phyloP scores from a whole-genome alignment of 2,329 filamentous ascomycete genomes.

The Colletotrichum sp. region DNA sequence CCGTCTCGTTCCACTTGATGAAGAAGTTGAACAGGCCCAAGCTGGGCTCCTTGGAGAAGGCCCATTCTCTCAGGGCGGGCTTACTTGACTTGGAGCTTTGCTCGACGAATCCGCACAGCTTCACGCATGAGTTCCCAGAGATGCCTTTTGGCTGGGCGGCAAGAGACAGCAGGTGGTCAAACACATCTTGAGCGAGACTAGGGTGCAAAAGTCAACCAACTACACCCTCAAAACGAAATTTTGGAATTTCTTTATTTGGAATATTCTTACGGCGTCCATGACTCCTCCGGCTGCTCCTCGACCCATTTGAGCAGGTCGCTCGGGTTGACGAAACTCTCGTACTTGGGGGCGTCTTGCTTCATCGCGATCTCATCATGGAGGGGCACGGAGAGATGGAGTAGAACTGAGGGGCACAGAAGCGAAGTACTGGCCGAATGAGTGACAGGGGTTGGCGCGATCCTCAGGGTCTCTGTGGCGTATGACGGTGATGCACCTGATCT shows the following conservation, averaged over 20 bases:
- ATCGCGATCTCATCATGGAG: slow-evolving; percentile 15
- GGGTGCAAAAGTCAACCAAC: background rate
- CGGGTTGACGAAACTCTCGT: slow-evolving; percentile 36
- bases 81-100: slow-evolving; percentile 58
- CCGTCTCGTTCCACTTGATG: slow-evolving; percentile 70
- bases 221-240: background rate
- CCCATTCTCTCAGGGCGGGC: slow-evolving; percentile 48
- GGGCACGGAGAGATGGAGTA: slow-evolving; percentile 6
- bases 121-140: slow-evolving; percentile 63
- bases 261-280: slow-evolving; percentile 39
- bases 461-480: background rate
- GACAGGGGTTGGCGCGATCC: background rate
- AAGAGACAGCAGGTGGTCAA: slow-evolving; percentile 51
- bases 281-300: slow-evolving; percentile 39
- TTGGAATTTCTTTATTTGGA: slow-evolving; percentile 16
- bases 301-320: slow-evolving; percentile 46
- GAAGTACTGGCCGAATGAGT: background rate
- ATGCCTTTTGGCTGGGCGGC: slow-evolving; percentile 59
- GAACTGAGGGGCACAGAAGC: slow-evolving; percentile 15
- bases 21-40: slow-evolving; percentile 65
- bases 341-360: slow-evolving; percentile 17
- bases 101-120: slow-evolving; percentile 67
- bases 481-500: background rate
- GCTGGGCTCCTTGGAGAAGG: slow-evolving; percentile 54
- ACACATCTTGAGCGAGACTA: slow-evolving; percentile 45